Evolutionary conservation across 2,329 filamentous ascomycete genomes (phyloP).

Genomic region (Sclerotinia trifoliorum): DNA sequence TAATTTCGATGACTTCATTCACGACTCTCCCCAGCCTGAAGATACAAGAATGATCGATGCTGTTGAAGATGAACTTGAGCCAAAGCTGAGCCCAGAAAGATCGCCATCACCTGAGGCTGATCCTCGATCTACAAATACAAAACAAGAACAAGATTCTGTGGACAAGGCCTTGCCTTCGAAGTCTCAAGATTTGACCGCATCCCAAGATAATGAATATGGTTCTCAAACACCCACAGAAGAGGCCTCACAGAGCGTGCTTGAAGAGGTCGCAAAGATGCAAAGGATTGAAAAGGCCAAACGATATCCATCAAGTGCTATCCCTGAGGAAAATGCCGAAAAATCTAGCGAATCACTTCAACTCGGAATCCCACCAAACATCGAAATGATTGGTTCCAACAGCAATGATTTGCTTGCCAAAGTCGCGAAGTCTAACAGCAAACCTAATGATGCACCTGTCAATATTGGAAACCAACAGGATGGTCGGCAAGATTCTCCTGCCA

Average conservation of each 20-base stretch:
- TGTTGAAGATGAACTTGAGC: not conserved
- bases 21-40: not conserved
- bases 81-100: not conserved
- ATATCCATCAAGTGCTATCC: slow-evolving; percentile 7
- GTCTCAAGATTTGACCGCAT: not conserved
- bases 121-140: not conserved
- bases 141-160: not conserved
- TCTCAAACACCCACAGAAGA: slow-evolving; percentile 9
- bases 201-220: not conserved
- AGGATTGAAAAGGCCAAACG: not conserved
- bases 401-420: not conserved
- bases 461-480: slow-evolving; percentile 10
- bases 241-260: not conserved
- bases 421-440: not conserved
- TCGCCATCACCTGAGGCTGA: not conserved
- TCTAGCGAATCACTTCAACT: too few relatives aligned
- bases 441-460: not conserved
- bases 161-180: too few relatives aligned
- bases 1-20: slow-evolving; percentile 1
- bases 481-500: not conserved
- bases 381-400: not conserved
- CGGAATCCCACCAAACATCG: not conserved
- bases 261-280: not conserved
- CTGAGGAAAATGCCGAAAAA: not conserved
- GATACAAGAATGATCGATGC: slow-evolving; percentile 3